Evolutionary conservation across 345 rosid genomes (phyloP), one percentile per base, ranked within the genome.

Genomic region (Brassica cretica): DNA sequence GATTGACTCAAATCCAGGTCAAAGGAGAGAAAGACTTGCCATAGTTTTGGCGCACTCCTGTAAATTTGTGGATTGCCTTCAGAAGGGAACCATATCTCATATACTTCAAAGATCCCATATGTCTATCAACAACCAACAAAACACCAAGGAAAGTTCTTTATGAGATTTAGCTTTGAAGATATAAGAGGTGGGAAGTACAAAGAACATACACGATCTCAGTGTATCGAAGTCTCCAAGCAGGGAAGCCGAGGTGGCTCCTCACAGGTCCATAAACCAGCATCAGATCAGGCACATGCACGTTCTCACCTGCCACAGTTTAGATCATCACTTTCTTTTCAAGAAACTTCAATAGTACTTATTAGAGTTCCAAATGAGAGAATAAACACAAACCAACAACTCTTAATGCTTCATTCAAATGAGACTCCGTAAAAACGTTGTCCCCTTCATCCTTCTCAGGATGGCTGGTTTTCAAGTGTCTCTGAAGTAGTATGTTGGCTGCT

Each of bases 191-290:
- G 60, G 2, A 37, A 56, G 64, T 37, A 21, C 18, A 58, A 75
- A 86, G 58, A 24, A 84, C 91, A 66, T 76, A 93, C 97, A 87
- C 71, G 66, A 95, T 91, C 93, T 95, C 98, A 0, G 98, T 88
- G 65, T 91, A 95, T 70, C 88, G 89, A 65, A 93, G 83, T 86
- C 97, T 85, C 99, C 99, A 93, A 4, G 96, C 88, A 7, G 99
- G 98, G 80, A 95, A 95, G 77, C 99, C 99, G 19, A 84, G 86
- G 76, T 91, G 97, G 84, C 97, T 89, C 84, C 96, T 87, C 63
- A 83, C 86, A 49, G 97, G 96, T 78, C 93, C 99, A 85, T 90
- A 91, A 78, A 93, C 91, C 58, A 95, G 85, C 37, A 93, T 76
- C 66, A 95, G 88, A 77, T 93, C 97, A 35, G 96, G 98, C 15